Percentiles rank a stretch among this genome's conserved stretches.
Conservation (phyloP, 768 basidiomycete species). For the Calvatia gigantea region DNA sequence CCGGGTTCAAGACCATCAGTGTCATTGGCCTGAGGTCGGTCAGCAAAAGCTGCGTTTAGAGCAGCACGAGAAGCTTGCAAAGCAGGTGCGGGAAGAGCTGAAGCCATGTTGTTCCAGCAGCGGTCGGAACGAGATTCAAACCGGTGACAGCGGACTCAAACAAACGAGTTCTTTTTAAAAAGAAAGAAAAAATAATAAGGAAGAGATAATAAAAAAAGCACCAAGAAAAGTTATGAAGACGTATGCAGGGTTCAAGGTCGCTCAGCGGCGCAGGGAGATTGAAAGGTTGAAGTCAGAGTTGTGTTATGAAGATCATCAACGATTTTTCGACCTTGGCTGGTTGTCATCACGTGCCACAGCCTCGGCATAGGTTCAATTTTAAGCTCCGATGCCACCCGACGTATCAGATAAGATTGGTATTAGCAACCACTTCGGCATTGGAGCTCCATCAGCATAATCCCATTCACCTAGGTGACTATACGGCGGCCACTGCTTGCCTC, state of each 20-base stretch:
- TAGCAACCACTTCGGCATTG: not conserved
- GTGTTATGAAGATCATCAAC: constrained; percentile 17
- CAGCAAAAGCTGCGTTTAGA: constrained; percentile 67
- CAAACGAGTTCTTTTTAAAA: no score
- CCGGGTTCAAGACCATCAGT: constrained; percentile 62
- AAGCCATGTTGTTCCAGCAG: constrained; percentile 23
- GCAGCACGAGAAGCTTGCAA: constrained; percentile 81
- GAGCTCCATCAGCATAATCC: not conserved
- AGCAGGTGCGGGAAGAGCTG: constrained; percentile 57
- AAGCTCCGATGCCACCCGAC: constrained; percentile 2
- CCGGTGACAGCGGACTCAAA: not conserved
- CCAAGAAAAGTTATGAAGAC: not conserved
- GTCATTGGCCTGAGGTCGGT: constrained; percentile 36
- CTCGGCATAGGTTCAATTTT: not conserved
- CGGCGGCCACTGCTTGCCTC: constrained; percentile 6
- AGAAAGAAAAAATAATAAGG: constrained; percentile 12
- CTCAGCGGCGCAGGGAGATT: constrained; percentile 4
- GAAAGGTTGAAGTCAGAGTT: constrained; percentile 2
- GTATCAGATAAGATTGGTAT: constrained; percentile 32
- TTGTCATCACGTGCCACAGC: constrained; percentile 8
- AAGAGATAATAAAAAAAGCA: not conserved
- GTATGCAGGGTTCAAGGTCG: not conserved
- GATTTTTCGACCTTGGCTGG: constrained; percentile 17
- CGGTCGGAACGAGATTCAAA: not conserved
- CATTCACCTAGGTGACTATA: not conserved